phyloP scores from a whole-genome alignment of 805 yeast species.

The Metschnikowia orientalis region DNA sequence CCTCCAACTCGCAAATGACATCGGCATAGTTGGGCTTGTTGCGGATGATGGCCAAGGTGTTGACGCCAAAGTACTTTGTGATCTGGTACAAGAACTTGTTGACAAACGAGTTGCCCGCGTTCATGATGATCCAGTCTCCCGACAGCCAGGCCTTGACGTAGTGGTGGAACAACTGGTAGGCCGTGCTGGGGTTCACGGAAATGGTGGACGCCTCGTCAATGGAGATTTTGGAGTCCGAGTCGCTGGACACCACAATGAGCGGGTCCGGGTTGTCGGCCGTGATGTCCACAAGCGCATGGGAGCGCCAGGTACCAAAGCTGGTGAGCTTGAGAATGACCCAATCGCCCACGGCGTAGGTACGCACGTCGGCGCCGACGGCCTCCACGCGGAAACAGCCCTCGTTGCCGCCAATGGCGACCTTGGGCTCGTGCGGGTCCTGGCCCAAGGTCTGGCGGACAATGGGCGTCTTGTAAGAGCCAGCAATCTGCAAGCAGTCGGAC shows the following conservation, averaged over 20 bases:
- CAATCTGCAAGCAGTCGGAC: slow-evolving; percentile 79
- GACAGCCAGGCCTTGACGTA: slow-evolving; percentile 20
- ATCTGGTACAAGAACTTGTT: slow-evolving; percentile 28
- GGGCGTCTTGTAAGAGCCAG: slow-evolving; percentile 79
- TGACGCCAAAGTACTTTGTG: slow-evolving; percentile 23
- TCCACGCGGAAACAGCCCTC: slow-evolving; percentile 89
- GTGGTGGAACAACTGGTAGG: slow-evolving; percentile 19
- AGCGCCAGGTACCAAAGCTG: slow-evolving; percentile 24
- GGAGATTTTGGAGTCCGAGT: slow-evolving; percentile 3
- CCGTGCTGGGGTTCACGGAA: slow-evolving; percentile 21
- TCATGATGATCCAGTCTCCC: slow-evolving; percentile 32
- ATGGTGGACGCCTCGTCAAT: slow-evolving; percentile 21
- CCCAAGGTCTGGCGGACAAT: slow-evolving; percentile 44
- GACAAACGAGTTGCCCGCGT: slow-evolving; percentile 35
- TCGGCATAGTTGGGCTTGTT: slow-evolving; percentile 20
- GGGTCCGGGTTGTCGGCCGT: slow-evolving; percentile 12
- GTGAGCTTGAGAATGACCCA: slow-evolving; percentile 18
- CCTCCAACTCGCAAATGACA: slow-evolving; percentile 19
- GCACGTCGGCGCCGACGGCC: slow-evolving; percentile 57
- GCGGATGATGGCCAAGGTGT: slow-evolving; percentile 27
- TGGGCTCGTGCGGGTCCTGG: slow-evolving; percentile 36
- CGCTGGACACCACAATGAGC: slow-evolving; percentile 12
- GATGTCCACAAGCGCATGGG: slow-evolving; percentile 18
- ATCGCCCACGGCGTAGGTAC: slow-evolving; percentile 42
- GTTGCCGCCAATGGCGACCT: slow-evolving; percentile 74